phyloP scores from a whole-genome alignment of 352 stramenopile genomes.

The Nothophytophthora sp. region DNA sequence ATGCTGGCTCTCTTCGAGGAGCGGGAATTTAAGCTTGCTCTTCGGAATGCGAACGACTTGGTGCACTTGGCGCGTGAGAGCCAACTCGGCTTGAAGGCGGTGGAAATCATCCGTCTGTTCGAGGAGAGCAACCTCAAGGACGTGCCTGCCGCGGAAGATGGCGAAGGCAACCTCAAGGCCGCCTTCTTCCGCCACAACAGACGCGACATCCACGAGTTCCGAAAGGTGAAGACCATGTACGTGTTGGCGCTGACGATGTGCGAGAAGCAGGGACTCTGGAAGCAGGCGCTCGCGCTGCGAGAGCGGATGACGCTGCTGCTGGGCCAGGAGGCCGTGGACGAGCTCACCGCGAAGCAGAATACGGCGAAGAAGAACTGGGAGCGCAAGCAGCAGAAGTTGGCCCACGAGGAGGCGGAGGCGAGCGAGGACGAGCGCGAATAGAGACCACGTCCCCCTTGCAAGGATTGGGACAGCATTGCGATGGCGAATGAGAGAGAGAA shows the following conservation, averaged over 20 bases:
- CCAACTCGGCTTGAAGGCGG: conserved; percentile 29
- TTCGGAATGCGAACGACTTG: conserved; percentile 52
- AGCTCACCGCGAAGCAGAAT: conserved; percentile 18
- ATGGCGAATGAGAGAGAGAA: no score
- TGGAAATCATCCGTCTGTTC: conserved; percentile 55
- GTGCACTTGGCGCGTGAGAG: conserved; percentile 53
- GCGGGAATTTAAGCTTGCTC: conserved; percentile 33
- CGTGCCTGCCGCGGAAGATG: conserved; percentile 24
- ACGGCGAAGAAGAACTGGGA: conserved; percentile 13
- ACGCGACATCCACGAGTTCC: conserved; percentile 31
- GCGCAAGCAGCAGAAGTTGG: conserved; percentile 24
- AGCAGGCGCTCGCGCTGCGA: conserved; percentile 54
- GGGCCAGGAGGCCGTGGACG: conserved; percentile 30
- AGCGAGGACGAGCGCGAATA: conserved; percentile 11
- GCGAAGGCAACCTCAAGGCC: conserved; percentile 26
- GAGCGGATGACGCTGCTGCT: conserved; percentile 46
- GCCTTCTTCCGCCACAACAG: conserved; percentile 17
- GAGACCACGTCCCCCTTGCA: no score
- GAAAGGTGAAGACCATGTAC: conserved; percentile 62
- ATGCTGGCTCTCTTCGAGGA: conserved; percentile 44
- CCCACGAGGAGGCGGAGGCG: conserved; percentile 7
- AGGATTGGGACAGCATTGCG: no score
- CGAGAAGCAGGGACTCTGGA: conserved; percentile 59
- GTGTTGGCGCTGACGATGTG: conserved; percentile 44
- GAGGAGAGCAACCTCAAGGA: conserved; percentile 43